These are phyloP conservation scores for Cornus florida DNA, from an alignment of 148 eudicot genomes.

Conservation along the genomic window DNA sequence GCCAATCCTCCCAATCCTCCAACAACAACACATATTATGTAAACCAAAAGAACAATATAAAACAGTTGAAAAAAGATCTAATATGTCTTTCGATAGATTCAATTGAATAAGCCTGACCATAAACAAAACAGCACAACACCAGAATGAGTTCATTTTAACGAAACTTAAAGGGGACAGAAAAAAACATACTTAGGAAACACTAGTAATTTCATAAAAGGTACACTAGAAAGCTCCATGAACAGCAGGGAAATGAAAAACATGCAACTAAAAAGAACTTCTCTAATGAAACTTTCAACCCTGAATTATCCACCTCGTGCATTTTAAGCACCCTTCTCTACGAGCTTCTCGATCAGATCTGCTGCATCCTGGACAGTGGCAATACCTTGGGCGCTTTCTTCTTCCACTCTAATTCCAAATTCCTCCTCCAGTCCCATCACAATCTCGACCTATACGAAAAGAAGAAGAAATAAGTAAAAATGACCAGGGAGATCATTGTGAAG, in stretches of 20 bases:
- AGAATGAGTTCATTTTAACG: neutral
- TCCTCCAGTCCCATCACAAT: slow-evolving; percentile 72
- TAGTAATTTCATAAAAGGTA: neutral
- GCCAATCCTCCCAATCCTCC: too few relatives aligned
- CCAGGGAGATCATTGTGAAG: neutral
- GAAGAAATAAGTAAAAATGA: neutral
- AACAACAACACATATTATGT: neutral
- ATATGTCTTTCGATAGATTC: neutral
- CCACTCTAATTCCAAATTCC: slow-evolving; percentile 54
- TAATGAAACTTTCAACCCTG: neutral
- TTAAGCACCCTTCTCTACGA: slow-evolving; percentile 21
- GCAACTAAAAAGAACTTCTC: neutral
- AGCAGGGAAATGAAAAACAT: neutral
- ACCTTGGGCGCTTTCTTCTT: slow-evolving; percentile 61
- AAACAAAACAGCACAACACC: neutral
- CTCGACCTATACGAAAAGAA: slow-evolving; percentile 36
- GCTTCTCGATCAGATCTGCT: slow-evolving; percentile 59
- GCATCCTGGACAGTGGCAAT: slow-evolving; percentile 63
- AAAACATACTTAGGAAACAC: neutral
- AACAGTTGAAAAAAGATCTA: neutral
- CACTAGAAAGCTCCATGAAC: neutral
- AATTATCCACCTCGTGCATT: neutral
- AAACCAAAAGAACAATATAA: neutral
- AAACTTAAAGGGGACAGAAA: neutral
- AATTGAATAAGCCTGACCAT: neutral